A percentile compares a stretch with the other conserved stretches of the same genome.
These are phyloP conservation scores for Phytophthora meadii DNA, from an alignment of 352 stramenopile species.

Conservation along the genomic window DNA sequence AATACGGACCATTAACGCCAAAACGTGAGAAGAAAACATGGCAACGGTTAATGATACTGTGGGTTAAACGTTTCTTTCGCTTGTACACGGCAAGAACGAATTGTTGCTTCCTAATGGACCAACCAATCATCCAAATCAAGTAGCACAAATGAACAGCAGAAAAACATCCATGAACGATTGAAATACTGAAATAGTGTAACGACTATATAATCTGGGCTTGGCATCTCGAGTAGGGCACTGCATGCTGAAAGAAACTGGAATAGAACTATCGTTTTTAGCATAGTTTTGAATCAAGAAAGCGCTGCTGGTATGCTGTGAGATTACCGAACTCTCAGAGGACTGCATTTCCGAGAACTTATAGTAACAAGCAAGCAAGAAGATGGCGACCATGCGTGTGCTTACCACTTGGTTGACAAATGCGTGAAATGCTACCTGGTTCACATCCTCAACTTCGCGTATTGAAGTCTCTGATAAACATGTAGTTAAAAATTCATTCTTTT, in stretches of 20 bases:
- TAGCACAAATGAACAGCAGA: constrained; percentile 10
- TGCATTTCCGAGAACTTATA: too few species aligned
- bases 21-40: constrained; percentile 1
- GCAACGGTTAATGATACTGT: neutral
- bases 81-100: constrained; percentile 9
- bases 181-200: neutral
- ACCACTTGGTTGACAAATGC: too few species aligned
- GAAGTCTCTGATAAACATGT: neutral
- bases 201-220: constrained; percentile 1
- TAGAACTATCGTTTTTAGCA: too few species aligned
- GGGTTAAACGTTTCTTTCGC: neutral
- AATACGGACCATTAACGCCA: constrained; percentile 31
- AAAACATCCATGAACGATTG: constrained; percentile 3
- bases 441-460: constrained; percentile 21
- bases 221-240: neutral
- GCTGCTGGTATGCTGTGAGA: too few species aligned
- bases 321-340: too few species aligned
- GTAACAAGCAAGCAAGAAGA: too few species aligned
- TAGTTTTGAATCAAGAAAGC: too few species aligned
- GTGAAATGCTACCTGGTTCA: too few species aligned
- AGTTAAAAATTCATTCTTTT: neutral
- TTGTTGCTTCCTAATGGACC: constrained; percentile 8
- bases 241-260: neutral
- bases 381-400: constrained; percentile 3
- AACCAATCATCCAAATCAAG: constrained; percentile 11